These are phyloP conservation scores for Nemania abortiva DNA, from an alignment of 2,329 filamentous ascomycete species.

Conservation along the genomic window DNA sequence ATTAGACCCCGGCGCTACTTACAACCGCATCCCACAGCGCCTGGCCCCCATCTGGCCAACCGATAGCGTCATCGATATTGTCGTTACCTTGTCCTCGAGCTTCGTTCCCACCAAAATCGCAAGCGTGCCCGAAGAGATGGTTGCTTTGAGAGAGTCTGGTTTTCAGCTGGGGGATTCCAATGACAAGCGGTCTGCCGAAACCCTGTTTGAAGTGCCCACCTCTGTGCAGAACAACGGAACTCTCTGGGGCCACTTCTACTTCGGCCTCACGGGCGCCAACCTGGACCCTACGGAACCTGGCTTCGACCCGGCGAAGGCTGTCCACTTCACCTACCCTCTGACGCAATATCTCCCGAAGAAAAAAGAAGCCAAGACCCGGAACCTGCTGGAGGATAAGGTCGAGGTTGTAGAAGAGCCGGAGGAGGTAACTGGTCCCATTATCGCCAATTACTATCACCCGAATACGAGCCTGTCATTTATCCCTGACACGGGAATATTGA, in stretches of 20 bases:
- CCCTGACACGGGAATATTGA: conserved; percentile 79
- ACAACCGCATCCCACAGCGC: conserved; percentile 74
- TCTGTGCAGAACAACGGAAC: conserved; percentile 92
- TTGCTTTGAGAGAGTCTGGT: conserved; percentile 82
- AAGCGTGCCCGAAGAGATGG: conserved; percentile 71
- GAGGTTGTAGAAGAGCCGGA: conserved; percentile 62
- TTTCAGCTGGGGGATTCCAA: conserved; percentile 84
- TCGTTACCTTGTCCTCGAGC: conserved; percentile 84
- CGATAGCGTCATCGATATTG: conserved; percentile 83
- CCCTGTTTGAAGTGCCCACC: conserved; percentile 80
- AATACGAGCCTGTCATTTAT: conserved; percentile 93
- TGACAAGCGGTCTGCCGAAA: conserved; percentile 82
- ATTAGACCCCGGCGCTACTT: conserved; percentile 71
- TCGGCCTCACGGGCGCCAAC: conserved; percentile 79
- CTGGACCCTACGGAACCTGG: conserved; percentile 79
- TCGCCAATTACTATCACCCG: conserved; percentile 92
- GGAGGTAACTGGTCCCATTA: conserved; percentile 72
- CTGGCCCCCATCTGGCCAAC: conserved; percentile 90
- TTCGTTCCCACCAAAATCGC: conserved; percentile 76
- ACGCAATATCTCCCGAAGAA: conserved; percentile 94
- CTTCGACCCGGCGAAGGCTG: conserved; percentile 82
- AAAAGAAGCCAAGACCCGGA: conserved; percentile 88
- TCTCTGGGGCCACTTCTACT: conserved; percentile 93
- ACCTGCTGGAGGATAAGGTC: conserved; percentile 74
- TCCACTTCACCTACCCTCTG: conserved; percentile 85